Percentiles rank a stretch among this genome's conserved stretches.
These are phyloP conservation scores for Hypoxylon intermedium DNA, from an alignment of 495 filamentous ascomycete genomes.

Conservation along the genomic window DNA sequence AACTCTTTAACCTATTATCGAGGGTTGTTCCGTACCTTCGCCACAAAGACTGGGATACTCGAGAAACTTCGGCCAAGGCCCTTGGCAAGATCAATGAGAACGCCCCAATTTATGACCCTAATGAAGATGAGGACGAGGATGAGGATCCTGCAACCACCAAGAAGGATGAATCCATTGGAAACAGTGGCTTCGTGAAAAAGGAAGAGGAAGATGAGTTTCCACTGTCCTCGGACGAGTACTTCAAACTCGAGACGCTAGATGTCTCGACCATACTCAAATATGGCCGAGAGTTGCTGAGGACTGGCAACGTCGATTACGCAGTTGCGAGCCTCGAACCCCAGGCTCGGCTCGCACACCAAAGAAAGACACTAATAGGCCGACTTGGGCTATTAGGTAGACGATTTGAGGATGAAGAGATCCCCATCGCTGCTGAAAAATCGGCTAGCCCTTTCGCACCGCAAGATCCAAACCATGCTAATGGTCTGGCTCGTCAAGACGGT, in stretches of 20 bases:
- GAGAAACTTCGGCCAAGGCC: constrained; percentile 87
- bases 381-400: constrained; percentile 81
- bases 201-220: constrained; percentile 55
- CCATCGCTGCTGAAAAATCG: constrained; percentile 48
- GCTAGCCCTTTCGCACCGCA: constrained; percentile 51
- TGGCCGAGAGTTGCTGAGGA: constrained; percentile 82
- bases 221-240: constrained; percentile 59
- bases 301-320: constrained; percentile 81
- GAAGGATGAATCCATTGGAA: constrained; percentile 56
- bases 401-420: constrained; percentile 85
- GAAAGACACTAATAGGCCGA: constrained; percentile 81
- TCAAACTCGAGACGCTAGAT: constrained; percentile 78
- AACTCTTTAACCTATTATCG: constrained; percentile 96
- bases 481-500: constrained; percentile 47
- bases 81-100: constrained; percentile 92
- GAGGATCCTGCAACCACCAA: constrained; percentile 51
- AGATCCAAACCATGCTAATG: constrained; percentile 52
- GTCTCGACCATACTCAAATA: constrained; percentile 77
- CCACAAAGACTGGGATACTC: constrained; percentile 94
- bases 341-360: constrained; percentile 80
- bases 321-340: constrained; percentile 82
- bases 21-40: constrained; percentile 90
- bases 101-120: constrained; percentile 87
- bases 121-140: constrained; percentile 67
- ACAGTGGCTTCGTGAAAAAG: constrained; percentile 54